Base-by-base conservation (phyloP, 306 rosid species). In the Glycyrrhiza uralensis region DNA sequence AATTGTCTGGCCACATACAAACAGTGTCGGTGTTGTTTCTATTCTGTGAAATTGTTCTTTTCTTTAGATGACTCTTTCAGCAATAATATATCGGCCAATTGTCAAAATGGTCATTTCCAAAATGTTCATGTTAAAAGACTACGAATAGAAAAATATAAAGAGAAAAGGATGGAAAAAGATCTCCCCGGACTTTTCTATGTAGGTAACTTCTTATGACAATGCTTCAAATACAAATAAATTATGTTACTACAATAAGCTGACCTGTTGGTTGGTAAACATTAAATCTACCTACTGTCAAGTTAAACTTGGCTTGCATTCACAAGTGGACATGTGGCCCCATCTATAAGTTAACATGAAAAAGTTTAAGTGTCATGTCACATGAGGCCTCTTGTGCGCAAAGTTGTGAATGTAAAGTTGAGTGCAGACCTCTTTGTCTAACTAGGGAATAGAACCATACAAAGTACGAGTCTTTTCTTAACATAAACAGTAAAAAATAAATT, bases 161-260 rank as follows among this genome's bases (percentile, higher is more conserved):
- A n/a, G n/a, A n/a, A n/a, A n/a, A n/a, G n/a, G 59, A 81, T 93
- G 83, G 97, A 93, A 88, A 90, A 79, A 81, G 85, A 69, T 67
- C 98, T 93, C 57, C 98, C 98, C 2, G 98, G 97, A 56, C 81
- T 90, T 80, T 88, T 87, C 90, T 82, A 73, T 79, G 98, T 97
- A 64, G 98, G 98, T 90, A 90, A 63, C 14, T 52, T 26, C 71
- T 38, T 45, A 9, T 52, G 51, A 19, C 24, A 44, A 33, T 7
- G 45, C 57, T 41, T 36, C 49, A 19, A 72, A 59, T 11, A 29
- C 41, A 22, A 41, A 18, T n/a, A n/a, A n/a, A 52, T 38, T 19
- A 24, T 33, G 45, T 45, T 45, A 45, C 7, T n/a, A 29, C 17
- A 6, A 22, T 29, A 55, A 54, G 30, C 14, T 60, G 33, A 6